These are phyloP conservation scores for Saccharomycopsis oosterbeekiorum DNA, from an alignment of 805 yeast genomes.

Conservation along the genomic window DNA sequence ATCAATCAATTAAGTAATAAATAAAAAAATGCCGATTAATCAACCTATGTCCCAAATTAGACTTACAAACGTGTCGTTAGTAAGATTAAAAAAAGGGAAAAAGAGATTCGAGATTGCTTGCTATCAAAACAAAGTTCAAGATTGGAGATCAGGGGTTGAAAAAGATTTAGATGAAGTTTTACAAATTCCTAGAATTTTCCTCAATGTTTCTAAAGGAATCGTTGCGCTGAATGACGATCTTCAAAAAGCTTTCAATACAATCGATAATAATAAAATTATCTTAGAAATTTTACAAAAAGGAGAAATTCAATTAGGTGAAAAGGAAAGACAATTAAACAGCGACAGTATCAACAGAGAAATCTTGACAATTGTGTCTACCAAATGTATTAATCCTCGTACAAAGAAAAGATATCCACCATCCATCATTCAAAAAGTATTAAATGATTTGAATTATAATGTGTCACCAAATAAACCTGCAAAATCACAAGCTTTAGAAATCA, in stretches of 20 bases:
- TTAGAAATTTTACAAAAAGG: conserved; percentile 81
- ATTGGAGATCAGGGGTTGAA: conserved; percentile 81
- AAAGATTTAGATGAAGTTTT: conserved; percentile 92
- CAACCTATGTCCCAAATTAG: conserved; percentile 88
- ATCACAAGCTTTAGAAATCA: conserved; percentile 85
- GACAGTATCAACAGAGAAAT: conserved; percentile 74
- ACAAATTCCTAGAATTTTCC: conserved; percentile 90
- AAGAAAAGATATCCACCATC: conserved; percentile 90
- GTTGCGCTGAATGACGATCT: conserved; percentile 86
- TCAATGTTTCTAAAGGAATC: conserved; percentile 89
- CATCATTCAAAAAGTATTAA: conserved; percentile 81
- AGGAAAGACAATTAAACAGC: conserved; percentile 72
- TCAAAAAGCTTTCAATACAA: conserved; percentile 59
- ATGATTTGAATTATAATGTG: conserved; percentile 69
- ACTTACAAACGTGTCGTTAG: conserved; percentile 89
- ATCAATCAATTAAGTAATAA: too few species aligned
- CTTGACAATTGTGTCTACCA: conserved; percentile 72
- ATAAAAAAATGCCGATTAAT: conserved; percentile 43
- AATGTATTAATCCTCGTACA: conserved; percentile 84
- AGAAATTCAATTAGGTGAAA: conserved; percentile 88
- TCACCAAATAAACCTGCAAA: conserved; percentile 69
- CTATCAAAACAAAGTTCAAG: conserved; percentile 94
- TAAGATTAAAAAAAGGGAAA: conserved; percentile 82
- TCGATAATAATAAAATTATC: conserved; percentile 66
- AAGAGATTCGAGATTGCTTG: conserved; percentile 93